phyloP scores from a whole-genome alignment of 2,329 filamentous ascomycete genomes.

The Trichoderma hamatum region DNA sequence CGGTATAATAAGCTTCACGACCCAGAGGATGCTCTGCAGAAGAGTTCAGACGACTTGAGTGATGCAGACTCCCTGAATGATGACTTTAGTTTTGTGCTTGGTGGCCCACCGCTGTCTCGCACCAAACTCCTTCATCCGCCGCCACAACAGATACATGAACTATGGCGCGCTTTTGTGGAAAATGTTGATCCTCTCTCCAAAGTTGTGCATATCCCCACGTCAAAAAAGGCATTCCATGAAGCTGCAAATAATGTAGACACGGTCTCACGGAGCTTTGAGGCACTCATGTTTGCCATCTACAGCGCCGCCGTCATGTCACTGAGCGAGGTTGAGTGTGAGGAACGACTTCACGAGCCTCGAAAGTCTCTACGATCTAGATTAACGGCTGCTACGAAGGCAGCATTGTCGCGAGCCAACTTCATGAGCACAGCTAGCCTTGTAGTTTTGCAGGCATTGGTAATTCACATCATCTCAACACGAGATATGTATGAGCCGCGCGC shows the following conservation, averaged over 20 bases:
- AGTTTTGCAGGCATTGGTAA: conserved; percentile 7
- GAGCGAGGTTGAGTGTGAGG: conserved; percentile 11
- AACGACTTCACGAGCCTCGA: conserved; percentile 13
- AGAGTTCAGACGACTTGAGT: conserved; percentile 9
- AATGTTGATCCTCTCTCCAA: conserved; percentile 16
- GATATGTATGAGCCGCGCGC: conserved; percentile 10
- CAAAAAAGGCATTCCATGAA: neutral
- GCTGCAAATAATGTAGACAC: neutral
- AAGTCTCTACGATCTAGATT: conserved; percentile 6
- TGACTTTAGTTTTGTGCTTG: conserved; percentile 12
- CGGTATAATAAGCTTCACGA: conserved; percentile 10
- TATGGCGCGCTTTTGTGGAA: conserved; percentile 17
- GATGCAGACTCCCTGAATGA: conserved; percentile 9
- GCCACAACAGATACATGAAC: neutral
- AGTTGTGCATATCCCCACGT: conserved; percentile 10
- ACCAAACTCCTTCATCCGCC: conserved; percentile 9
- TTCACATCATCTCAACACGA: conserved; percentile 10
- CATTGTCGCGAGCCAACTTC: neutral
- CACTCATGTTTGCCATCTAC: conserved; percentile 19
- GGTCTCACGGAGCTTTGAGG: conserved; percentile 12
- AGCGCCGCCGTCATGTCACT: conserved; percentile 12
- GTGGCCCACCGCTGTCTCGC: neutral
- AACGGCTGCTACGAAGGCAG: neutral
- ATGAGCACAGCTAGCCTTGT: neutral
- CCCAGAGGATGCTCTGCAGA: conserved; percentile 14